Evolutionary conservation across 2,329 filamentous ascomycete species (phyloP).

Genomic region (Cladosporium sp.): DNA sequence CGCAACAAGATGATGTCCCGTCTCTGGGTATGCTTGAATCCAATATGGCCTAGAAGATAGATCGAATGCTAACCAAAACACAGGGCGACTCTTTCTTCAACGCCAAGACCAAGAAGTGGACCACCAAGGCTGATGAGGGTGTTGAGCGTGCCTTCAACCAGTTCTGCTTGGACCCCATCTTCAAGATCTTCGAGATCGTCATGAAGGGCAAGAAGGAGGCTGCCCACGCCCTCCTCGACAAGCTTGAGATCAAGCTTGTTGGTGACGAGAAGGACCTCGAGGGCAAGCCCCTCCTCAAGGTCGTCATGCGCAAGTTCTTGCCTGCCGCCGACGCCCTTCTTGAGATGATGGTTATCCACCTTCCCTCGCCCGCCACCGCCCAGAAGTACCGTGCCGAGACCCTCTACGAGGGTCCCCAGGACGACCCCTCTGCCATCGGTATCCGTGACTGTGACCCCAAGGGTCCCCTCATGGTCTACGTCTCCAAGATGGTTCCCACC

Average conservation of each 20-base stretch:
- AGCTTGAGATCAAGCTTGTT: conserved; percentile 91
- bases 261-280: conserved; percentile 85
- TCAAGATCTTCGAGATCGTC: conserved; percentile 94
- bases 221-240: conserved; percentile 74
- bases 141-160: conserved; percentile 99
- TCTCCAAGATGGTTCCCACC: conserved; percentile 99
- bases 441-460: conserved; percentile 99
- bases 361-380: conserved; percentile 91
- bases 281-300: conserved; percentile 97
- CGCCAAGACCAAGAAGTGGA: conserved; percentile 99
- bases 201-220: conserved; percentile 99
- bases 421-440: conserved; percentile 89
- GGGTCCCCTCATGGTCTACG: conserved; percentile 98
- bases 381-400: conserved; percentile 98
- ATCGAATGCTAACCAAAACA: conserved; percentile 17
- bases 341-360: conserved; percentile 99
- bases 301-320: conserved; percentile 97
- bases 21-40: conserved; percentile 74
- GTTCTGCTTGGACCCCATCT: conserved; percentile 99
- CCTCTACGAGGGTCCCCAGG: conserved; percentile 93
- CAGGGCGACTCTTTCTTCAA: conserved; percentile 99
- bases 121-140: conserved; percentile 76
- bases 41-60: not conserved
- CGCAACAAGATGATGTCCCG: conserved; percentile 99
- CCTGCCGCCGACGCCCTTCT: conserved; percentile 95